Conservation (phyloP, 2,329 filamentous ascomycete genomes). For the Colletotrichum abscissum region DNA sequence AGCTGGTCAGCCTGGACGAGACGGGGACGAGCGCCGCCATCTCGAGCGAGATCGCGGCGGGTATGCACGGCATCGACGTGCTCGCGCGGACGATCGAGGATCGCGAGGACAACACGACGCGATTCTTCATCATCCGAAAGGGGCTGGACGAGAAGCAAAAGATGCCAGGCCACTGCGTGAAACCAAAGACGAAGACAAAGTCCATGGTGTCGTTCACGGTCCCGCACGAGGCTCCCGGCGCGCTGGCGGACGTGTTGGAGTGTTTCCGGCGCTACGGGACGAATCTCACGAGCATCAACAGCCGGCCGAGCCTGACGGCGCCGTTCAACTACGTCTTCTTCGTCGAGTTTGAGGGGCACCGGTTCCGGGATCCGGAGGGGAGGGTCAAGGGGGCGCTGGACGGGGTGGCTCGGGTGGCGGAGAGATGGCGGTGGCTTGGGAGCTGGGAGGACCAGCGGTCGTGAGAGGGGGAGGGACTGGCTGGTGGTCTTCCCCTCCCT, state of each 20-base stretch:
- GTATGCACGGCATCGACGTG: constrained; percentile 74
- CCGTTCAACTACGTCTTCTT: constrained; percentile 97
- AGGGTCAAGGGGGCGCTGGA: constrained; percentile 71
- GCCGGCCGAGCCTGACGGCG: constrained; percentile 77
- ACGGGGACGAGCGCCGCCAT: constrained; percentile 79
- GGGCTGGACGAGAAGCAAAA: constrained; percentile 38
- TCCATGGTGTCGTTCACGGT: constrained; percentile 87
- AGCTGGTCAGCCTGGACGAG: constrained; percentile 73
- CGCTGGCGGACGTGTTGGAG: constrained; percentile 81
- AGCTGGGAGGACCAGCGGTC: constrained; percentile 68
- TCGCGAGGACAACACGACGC: constrained; percentile 78
- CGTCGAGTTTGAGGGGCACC: constrained; percentile 83
- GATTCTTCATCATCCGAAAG: constrained; percentile 76
- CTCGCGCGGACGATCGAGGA: constrained; percentile 80
- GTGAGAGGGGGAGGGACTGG: constrained; percentile 40
- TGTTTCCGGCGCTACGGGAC: constrained; percentile 80
- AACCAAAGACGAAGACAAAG: constrained; percentile 60
- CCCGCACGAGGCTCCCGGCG: constrained; percentile 80
- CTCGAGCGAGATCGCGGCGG: constrained; percentile 78
- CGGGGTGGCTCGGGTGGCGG: constrained; percentile 67
- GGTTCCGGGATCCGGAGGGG: constrained; percentile 61
- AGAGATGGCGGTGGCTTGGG: constrained; percentile 75
- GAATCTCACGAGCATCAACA: constrained; percentile 92
- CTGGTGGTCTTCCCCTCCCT: neutral
- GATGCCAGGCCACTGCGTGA: constrained; percentile 27